These are phyloP conservation scores for Arctostaphylos glauca DNA, from an alignment of 148 eudicot species.

Conservation along the genomic window DNA sequence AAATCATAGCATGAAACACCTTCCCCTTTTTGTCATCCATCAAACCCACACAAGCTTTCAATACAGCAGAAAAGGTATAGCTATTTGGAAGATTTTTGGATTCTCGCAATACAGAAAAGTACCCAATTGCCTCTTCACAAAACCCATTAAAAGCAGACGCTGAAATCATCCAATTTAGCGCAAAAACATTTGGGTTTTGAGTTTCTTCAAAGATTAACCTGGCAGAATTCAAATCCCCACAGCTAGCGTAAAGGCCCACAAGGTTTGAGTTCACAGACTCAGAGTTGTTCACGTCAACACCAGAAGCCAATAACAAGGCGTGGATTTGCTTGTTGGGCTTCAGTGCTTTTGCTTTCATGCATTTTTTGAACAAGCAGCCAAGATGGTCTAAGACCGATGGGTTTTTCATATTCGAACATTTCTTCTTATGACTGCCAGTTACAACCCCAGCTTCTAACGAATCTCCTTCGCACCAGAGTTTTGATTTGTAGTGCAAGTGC, in stretches of 20 bases:
- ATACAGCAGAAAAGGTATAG: slow-evolving; percentile 46
- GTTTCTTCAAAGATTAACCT: slow-evolving; percentile 42
- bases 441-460: neutral
- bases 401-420: neutral
- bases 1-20: slow-evolving; percentile 46
- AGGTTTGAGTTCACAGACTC: slow-evolving; percentile 46
- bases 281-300: slow-evolving; percentile 11
- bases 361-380: slow-evolving; percentile 41
- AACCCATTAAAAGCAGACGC: slow-evolving; percentile 48
- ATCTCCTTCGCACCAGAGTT: neutral
- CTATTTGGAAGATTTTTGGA: slow-evolving; percentile 39
- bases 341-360: slow-evolving; percentile 46
- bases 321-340: slow-evolving; percentile 58
- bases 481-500: neutral
- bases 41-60: slow-evolving; percentile 65
- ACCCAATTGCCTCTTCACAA: slow-evolving; percentile 43
- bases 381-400: slow-evolving; percentile 2
- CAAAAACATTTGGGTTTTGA: slow-evolving; percentile 49
- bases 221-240: slow-evolving; percentile 52
- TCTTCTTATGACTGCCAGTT: neutral
- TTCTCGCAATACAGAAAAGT: slow-evolving; percentile 38
- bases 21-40: slow-evolving; percentile 56
- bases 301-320: slow-evolving; percentile 36
- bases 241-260: slow-evolving; percentile 49
- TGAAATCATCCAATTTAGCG: slow-evolving; percentile 73